These are phyloP conservation scores for Halophytophthora batemanensis DNA, from an alignment of 352 stramenopile species.

Conservation along the genomic window DNA sequence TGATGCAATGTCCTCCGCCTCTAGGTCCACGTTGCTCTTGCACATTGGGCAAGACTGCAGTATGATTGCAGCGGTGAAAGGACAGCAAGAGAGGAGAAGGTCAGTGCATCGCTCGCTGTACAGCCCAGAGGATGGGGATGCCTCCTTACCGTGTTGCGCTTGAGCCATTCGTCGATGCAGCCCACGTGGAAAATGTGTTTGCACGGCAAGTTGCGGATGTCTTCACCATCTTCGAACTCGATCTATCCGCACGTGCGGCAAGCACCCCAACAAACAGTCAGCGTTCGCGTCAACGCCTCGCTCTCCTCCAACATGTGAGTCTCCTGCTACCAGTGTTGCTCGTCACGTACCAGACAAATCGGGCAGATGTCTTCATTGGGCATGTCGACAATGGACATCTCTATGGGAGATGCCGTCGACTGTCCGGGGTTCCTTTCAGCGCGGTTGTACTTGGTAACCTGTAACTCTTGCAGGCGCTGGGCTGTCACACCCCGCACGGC, in stretches of 20 bases:
- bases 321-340: neutral
- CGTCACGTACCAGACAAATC: constrained; percentile 61
- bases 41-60: constrained; percentile 76
- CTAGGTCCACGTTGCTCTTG: constrained; percentile 73
- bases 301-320: too few relatives aligned
- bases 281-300: too few relatives aligned
- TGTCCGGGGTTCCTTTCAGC: constrained; percentile 24
- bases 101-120: too few relatives aligned
- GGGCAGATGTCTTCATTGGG: constrained; percentile 63
- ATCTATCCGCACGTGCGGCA: constrained; percentile 28
- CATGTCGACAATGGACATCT: neutral
- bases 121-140: constrained; percentile 27
- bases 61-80: neutral
- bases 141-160: constrained; percentile 65
- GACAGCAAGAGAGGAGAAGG: neutral
- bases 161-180: constrained; percentile 89
- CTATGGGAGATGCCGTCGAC: constrained; percentile 6
- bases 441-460: constrained; percentile 62
- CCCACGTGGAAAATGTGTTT: constrained; percentile 88
- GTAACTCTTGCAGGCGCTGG: constrained; percentile 57
- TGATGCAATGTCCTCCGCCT: constrained; percentile 42
- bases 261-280: neutral
- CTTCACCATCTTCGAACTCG: constrained; percentile 73
- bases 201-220: constrained; percentile 77
- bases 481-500: constrained; percentile 54